A percentile compares a stretch with the other conserved stretches of the same genome.
phyloP scores from a whole-genome alignment of 257 asterid species.

The Jacaranda copaia region DNA sequence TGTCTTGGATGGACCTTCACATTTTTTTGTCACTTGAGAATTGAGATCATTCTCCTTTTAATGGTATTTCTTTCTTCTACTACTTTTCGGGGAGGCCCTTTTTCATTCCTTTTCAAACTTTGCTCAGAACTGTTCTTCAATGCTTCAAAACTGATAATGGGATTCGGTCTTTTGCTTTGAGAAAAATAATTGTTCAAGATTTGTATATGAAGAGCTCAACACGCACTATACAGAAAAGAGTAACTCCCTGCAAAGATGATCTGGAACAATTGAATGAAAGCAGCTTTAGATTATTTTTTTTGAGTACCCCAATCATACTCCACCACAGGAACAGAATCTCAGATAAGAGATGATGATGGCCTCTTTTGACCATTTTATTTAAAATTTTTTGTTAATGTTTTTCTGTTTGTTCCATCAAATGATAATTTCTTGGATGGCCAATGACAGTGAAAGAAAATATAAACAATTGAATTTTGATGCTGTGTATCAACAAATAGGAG shows the following conservation, averaged over 20 bases:
- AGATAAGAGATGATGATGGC: constrained; percentile 69
- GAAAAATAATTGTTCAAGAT: constrained; percentile 38
- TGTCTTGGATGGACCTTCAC: too few relatives aligned
- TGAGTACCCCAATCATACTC: constrained; percentile 61
- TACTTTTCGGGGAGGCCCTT: too few relatives aligned
- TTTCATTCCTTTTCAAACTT: too few relatives aligned
- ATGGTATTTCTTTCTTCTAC: constrained; percentile 38
- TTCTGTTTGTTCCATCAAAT: constrained; percentile 49
- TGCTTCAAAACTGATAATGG: constrained; percentile 8
- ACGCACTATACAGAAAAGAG: constrained; percentile 22
- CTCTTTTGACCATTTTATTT: constrained; percentile 49
- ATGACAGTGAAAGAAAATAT: constrained; percentile 22
- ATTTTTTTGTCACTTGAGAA: constrained; percentile 23
- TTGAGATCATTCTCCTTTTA: constrained; percentile 33
- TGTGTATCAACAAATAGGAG: neutral
- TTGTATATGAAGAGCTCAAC: constrained; percentile 52
- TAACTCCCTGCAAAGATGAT: constrained; percentile 65
- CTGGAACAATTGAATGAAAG: constrained; percentile 54
- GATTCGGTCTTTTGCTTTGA: constrained; percentile 30
- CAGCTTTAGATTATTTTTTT: constrained; percentile 62
- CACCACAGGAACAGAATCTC: constrained; percentile 88
- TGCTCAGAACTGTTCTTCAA: too few relatives aligned
- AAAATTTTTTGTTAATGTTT: neutral
- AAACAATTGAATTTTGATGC: neutral
- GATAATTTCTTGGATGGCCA: constrained; percentile 41